Conservation (phyloP, 768 basidiomycete species). For the Pisolithus orientalis region DNA sequence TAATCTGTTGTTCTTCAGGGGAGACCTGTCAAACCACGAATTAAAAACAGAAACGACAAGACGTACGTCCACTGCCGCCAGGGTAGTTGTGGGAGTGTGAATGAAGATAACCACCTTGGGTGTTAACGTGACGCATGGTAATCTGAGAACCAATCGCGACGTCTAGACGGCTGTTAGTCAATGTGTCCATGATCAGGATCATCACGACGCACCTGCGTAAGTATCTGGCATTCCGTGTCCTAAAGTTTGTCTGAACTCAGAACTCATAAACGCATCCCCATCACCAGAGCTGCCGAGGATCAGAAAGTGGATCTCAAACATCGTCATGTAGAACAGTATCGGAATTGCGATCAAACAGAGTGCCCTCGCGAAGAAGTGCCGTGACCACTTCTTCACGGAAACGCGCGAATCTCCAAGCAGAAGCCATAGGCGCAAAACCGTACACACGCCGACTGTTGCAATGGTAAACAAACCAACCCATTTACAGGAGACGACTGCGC, state of each 20-base stretch:
- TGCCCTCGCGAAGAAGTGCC: conserved; percentile 86
- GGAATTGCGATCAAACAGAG: conserved; percentile 87
- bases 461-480: conserved; percentile 99
- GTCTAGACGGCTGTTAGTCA: conserved; percentile 39
- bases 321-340: conserved; percentile 85
- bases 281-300: conserved; percentile 88
- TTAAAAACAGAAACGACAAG: not conserved
- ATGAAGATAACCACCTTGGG: conserved; percentile 98
- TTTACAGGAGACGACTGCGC: conserved; percentile 90
- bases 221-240: conserved; percentile 89
- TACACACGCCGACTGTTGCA: conserved; percentile 84
- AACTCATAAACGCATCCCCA: conserved; percentile 99
- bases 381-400: conserved; percentile 64
- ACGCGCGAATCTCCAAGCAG: conserved; percentile 85
- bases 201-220: conserved; percentile 62
- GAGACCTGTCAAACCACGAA: not conserved
- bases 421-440: conserved; percentile 81
- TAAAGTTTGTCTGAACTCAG: conserved; percentile 96
- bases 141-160: conserved; percentile 80
- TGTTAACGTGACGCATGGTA: conserved; percentile 86
- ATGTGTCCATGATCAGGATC: not conserved
- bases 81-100: conserved; percentile 92
- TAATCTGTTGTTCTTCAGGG: conserved; percentile 88
- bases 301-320: conserved; percentile 94
- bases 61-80: conserved; percentile 80